Base-by-base conservation (phyloP, 352 stramenopile genomes). In the Globisporangium emineosum region DNA sequence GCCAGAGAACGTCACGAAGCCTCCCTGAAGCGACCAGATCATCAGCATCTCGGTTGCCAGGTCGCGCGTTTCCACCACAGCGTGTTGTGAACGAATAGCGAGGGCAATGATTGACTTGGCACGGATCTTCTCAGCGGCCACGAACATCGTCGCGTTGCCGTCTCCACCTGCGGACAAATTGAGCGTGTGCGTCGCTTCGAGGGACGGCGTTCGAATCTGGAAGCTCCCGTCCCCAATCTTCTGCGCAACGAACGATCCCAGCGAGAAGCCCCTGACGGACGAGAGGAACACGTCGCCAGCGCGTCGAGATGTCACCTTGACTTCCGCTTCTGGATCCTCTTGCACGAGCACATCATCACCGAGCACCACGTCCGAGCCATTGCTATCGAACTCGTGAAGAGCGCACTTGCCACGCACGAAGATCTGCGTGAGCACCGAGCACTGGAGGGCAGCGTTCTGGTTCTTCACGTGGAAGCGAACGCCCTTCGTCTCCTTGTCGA, bases 31-130 rank as follows among this genome's bases (percentile, higher is more conserved):
- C 21, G 54, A 60, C 54, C 32, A 60, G 13, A 60, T 49, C 54
- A 60, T 60, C 8, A 60, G n/a, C n/a, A 60, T 21, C 54, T 60
- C n/a, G 54, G 54, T 49, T 23, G n/a, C 43, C 54, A 60, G 33
- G 9, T 60, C n/a, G 1, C 43, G 33, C 12, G 32, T 50, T 25
- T 60, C 54, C 29, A 60, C 54, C n/a, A 49, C 5, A 13, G 30
- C 2, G n/a, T 23, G 10, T 2, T 32, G 32, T 6, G 32, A 21
- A 12, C 19, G 12, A 19, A 6, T 4, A 17, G 54, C 54, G 8
- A 60, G 32, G 4, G 23, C 19, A 4, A 50, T 10, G n/a, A 60
- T 49, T 15, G 10, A 50, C 35, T 49, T 47, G 9, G 54, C 54
- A 9, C 32, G 8, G 5, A 60, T 47, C 30, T 47, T 60, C 5